These are phyloP conservation scores for Oropetium thomaeum DNA, from an alignment of 176 grass and related monocot species.

Conservation along the genomic window DNA sequence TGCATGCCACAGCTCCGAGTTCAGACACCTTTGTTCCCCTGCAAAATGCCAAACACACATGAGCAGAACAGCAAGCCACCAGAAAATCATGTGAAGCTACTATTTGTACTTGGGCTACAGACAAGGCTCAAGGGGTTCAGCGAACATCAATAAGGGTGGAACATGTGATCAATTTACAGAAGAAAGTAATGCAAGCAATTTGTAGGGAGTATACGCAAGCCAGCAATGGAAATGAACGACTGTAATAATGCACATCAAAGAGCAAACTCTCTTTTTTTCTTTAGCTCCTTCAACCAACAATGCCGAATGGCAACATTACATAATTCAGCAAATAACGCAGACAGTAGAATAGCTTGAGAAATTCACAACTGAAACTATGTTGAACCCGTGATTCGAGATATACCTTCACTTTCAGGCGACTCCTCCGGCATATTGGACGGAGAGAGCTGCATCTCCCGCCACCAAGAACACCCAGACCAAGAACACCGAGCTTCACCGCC, in stretches of 20 bases:
- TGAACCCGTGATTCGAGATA: neutral
- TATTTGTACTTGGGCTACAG: slow-evolving; percentile 39
- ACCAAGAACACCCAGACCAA: neutral
- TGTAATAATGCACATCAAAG: slow-evolving; percentile 6
- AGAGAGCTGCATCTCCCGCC: slow-evolving; percentile 42
- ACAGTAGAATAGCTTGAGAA: neutral
- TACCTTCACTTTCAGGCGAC: slow-evolving; percentile 39
- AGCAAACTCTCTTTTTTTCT: neutral
- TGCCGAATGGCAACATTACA: neutral
- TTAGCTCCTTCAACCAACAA: slow-evolving; percentile 1
- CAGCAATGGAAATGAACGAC: neutral
- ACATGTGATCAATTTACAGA: slow-evolving; percentile 18
- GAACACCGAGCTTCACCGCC: slow-evolving; percentile 7
- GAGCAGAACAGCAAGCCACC: slow-evolving; percentile 37
- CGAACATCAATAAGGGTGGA: slow-evolving; percentile 31
- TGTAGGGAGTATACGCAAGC: neutral
- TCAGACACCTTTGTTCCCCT: slow-evolving; percentile 94
- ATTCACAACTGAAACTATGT: slow-evolving; percentile 5
- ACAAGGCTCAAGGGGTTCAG: slow-evolving; percentile 32
- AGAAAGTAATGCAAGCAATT: slow-evolving; percentile 14
- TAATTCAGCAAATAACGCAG: neutral
- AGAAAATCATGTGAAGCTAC: slow-evolving; percentile 50
- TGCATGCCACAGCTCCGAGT: slow-evolving; percentile 99
- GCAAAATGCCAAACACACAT: slow-evolving; percentile 59
- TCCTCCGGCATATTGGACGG: slow-evolving; percentile 39